Evolutionary conservation across 805 yeast genomes (phyloP).

Genomic region (Candida broadrunensis): DNA sequence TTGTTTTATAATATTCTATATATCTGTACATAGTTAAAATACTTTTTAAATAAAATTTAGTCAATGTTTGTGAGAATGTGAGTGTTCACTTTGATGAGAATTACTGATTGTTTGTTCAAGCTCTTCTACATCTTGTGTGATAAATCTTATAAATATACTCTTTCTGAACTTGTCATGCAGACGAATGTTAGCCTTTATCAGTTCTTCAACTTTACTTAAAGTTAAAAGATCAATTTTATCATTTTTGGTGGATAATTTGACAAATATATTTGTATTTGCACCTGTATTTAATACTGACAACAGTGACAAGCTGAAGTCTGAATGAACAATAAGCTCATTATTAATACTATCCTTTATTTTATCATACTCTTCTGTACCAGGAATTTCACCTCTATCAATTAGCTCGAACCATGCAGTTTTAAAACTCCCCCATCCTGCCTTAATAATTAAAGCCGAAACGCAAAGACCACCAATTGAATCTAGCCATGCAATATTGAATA

Average conservation of each 20-base stretch:
- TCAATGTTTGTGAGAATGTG: no score
- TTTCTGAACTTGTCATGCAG: constrained; percentile 41
- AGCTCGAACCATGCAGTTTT: constrained; percentile 69
- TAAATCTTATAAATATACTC: constrained; percentile 37
- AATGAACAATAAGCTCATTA: constrained; percentile 18
- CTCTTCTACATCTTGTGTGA: constrained; percentile 1
- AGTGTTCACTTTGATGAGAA: no score
- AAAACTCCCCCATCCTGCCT: constrained; percentile 80
- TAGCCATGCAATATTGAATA: constrained; percentile 74
- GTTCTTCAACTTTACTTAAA: constrained; percentile 28
- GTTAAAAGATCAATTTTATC: constrained; percentile 23
- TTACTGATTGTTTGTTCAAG: not conserved
- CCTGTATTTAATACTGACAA: constrained; percentile 55
- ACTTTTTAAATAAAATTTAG: no score
- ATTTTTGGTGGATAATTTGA: constrained; percentile 26
- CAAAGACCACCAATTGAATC: constrained; percentile 91
- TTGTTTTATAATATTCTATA: not conserved
- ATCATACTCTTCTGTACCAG: constrained; percentile 47
- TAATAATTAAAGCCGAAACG: constrained; percentile 77
- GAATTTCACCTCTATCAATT: constrained; percentile 66
- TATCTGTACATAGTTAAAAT: not conserved
- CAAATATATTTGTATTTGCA: constrained; percentile 47
- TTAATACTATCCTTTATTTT: constrained; percentile 39
- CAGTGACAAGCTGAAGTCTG: constrained; percentile 32
- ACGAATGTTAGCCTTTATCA: constrained; percentile 32